A percentile compares a stretch with the other conserved stretches of the same genome.
These are phyloP conservation scores for Alternaria rosae DNA, from an alignment of 2,329 filamentous ascomycete genomes.

Conservation along the genomic window DNA sequence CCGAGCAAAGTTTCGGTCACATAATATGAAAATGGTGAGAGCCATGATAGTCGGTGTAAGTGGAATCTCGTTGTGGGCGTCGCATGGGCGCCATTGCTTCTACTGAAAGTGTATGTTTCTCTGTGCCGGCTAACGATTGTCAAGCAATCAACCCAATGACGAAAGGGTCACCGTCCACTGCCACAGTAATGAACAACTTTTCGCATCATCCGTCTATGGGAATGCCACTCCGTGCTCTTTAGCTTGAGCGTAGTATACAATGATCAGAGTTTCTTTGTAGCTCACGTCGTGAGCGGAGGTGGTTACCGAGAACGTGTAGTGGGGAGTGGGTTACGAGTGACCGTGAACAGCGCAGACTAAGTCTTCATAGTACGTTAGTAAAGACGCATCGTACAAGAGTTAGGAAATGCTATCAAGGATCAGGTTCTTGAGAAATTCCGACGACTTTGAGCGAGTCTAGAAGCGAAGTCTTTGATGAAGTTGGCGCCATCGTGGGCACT, in stretches of 20 bases:
- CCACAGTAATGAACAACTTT: too few relatives aligned
- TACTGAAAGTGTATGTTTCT: too few relatives aligned
- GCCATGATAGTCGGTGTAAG: too few relatives aligned
- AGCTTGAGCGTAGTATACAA: background rate
- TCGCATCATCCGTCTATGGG: too few relatives aligned
- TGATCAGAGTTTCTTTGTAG: too few relatives aligned
- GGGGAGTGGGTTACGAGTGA: background rate
- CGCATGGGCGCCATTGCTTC: too few relatives aligned
- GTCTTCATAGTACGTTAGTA: background rate
- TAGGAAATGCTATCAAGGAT: background rate
- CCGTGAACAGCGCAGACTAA: background rate
- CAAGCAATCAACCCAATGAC: background rate
- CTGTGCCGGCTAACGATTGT: too few relatives aligned
- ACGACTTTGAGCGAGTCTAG: background rate
- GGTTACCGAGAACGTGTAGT: background rate
- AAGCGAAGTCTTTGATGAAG: background rate
- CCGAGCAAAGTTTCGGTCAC: too few relatives aligned
- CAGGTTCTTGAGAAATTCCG: background rate
- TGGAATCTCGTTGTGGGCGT: too few relatives aligned
- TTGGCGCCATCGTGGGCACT: background rate
- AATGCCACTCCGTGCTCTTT: background rate
- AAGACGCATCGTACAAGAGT: fast-evolving
- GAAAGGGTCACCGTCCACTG: background rate
- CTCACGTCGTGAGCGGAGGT: too few relatives aligned
- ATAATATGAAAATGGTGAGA: too few relatives aligned